Conservation (phyloP, 2,329 filamentous ascomycete species). For the Bipolaris cookei region DNA sequence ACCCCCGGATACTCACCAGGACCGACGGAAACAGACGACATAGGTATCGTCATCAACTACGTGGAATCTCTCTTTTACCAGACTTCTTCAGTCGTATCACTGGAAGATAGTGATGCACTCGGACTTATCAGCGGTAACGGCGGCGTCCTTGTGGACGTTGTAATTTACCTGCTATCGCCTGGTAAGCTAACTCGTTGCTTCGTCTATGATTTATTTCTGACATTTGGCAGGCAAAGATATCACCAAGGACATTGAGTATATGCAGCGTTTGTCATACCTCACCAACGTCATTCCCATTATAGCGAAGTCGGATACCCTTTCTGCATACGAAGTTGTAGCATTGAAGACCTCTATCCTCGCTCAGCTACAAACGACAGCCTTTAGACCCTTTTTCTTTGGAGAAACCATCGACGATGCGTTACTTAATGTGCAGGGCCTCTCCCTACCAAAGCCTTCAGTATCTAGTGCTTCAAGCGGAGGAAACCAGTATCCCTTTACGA, state of each 20-base stretch:
- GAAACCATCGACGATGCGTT: constrained; percentile 48
- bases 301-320: constrained; percentile 74
- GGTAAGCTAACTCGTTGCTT: constrained; percentile 57
- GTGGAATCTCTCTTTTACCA: constrained; percentile 72
- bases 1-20: constrained; percentile 68
- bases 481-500: constrained; percentile 37
- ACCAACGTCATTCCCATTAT: constrained; percentile 88
- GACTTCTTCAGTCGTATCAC: constrained; percentile 64
- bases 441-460: constrained; percentile 18
- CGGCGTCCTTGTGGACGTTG: constrained; percentile 81
- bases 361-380: constrained; percentile 62
- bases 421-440: constrained; percentile 42
- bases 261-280: constrained; percentile 71
- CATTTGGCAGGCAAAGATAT: constrained; percentile 44
- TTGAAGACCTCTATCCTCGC: constrained; percentile 66
- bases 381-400: constrained; percentile 72
- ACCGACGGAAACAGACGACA: constrained; percentile 43
- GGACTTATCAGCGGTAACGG: constrained; percentile 80
- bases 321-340: constrained; percentile 60
- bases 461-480: constrained; percentile 17
- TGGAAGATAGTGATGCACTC: constrained; percentile 76
- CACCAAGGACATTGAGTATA: constrained; percentile 71
- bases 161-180: constrained; percentile 80
- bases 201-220: constrained; percentile 18
- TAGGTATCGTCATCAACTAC: constrained; percentile 63